Conservation (phyloP, 2,329 filamentous ascomycete genomes). For the Fusarium sp. region DNA sequence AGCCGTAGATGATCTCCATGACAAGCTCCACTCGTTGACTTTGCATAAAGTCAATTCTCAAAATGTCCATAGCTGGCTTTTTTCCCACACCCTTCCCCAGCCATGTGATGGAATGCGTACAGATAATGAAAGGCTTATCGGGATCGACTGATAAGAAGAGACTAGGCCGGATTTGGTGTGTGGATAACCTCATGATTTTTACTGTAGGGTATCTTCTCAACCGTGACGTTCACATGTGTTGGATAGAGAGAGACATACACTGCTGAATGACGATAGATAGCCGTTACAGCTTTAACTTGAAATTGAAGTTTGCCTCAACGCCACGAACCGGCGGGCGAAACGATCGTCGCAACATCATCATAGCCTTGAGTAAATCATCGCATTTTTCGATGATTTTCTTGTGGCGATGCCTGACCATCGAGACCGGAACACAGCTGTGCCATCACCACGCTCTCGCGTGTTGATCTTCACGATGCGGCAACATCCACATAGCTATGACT, state of each 20-base stretch:
- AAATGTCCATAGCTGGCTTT: too few species aligned
- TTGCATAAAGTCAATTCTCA: too few species aligned
- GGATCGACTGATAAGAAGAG: neutral
- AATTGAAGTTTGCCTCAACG: neutral
- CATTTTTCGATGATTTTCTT: rapidly evolving
- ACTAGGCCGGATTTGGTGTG: neutral
- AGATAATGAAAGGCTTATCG: neutral
- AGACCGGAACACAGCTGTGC: neutral
- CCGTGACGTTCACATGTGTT: too few species aligned
- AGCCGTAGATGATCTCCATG: too few species aligned
- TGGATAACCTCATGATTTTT: neutral
- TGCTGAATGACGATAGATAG: neutral
- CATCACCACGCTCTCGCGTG: neutral
- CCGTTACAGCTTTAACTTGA: neutral
- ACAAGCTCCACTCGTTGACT: too few species aligned
- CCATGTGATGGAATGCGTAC: neutral
- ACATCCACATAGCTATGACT: neutral
- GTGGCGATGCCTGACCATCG: neutral
- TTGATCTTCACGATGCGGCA: constrained; percentile 2
- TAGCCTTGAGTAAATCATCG: rapidly evolving
- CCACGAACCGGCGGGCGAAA: neutral
- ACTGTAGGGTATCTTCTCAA: neutral
- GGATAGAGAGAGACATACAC: too few species aligned
- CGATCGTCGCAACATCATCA: neutral
- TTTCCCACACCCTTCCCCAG: too few species aligned